phyloP scores from a whole-genome alignment of 2,329 filamentous ascomycete genomes.

The Rhexocercosporidium sp. region DNA sequence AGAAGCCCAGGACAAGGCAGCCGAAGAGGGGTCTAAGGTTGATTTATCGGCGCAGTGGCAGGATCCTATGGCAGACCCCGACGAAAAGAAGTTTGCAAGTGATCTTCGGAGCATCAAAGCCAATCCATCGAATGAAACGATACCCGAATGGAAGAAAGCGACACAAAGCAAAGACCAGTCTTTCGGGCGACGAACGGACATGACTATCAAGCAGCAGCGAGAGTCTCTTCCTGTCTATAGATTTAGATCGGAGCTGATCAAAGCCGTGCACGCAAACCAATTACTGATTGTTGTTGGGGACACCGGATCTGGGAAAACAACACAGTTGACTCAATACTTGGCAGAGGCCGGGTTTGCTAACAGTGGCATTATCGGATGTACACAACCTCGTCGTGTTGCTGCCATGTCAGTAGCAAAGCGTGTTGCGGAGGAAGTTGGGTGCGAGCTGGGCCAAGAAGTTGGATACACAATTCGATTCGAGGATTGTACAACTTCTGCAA shows the following conservation, averaged over 20 bases:
- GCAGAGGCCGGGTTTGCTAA: constrained; percentile 91
- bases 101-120: constrained; percentile 75
- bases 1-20: constrained; percentile 78
- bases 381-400: constrained; percentile 94
- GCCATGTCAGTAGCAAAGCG: constrained; percentile 98
- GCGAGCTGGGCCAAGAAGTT: constrained; percentile 86
- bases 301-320: constrained; percentile 96
- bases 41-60: constrained; percentile 93
- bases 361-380: constrained; percentile 90
- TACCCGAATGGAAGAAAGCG: constrained; percentile 92
- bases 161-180: constrained; percentile 80
- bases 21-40: constrained; percentile 76
- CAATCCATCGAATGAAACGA: constrained; percentile 64
- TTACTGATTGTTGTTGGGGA: constrained; percentile 96
- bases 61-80: constrained; percentile 89
- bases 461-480: constrained; percentile 98
- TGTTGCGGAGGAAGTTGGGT: constrained; percentile 95
- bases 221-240: constrained; percentile 88
- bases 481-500: constrained; percentile 85
- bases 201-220: constrained; percentile 95
- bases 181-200: constrained; percentile 82
- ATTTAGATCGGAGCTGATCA: constrained; percentile 85
- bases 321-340: constrained; percentile 92
- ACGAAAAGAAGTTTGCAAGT: constrained; percentile 86
- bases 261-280: constrained; percentile 87